Conservation (phyloP, 805 yeast species). For the Candida incommunis region DNA sequence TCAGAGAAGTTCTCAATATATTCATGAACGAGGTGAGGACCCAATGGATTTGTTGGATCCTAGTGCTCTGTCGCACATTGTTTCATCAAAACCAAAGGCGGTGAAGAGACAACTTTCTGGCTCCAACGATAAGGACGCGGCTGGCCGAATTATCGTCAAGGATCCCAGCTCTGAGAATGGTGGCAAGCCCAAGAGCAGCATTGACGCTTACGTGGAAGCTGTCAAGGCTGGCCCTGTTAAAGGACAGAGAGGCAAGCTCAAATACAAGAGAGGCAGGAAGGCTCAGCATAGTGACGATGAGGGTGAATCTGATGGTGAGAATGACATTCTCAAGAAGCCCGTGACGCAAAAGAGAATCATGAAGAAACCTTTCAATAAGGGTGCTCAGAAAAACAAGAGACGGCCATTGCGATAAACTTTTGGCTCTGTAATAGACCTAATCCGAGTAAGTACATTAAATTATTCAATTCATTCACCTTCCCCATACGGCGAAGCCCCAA, state of each 20-base stretch:
- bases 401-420: not conserved
- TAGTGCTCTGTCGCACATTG: constrained; percentile 71
- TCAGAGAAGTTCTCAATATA: constrained; percentile 7
- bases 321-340: not conserved
- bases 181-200: constrained; percentile 32
- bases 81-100: constrained; percentile 72
- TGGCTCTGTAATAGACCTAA: too few species aligned
- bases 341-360: constrained; percentile 7
- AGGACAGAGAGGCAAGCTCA: constrained; percentile 84
- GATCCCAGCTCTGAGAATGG: constrained; percentile 26
- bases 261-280: constrained; percentile 55
- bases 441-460: too few species aligned
- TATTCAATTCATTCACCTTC: too few species aligned
- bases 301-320: constrained; percentile 31
- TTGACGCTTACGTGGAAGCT: constrained; percentile 89
- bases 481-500: too few species aligned
- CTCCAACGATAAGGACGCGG: constrained; percentile 29
- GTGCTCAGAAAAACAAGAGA: not conserved
- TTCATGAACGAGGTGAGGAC: constrained; percentile 27
- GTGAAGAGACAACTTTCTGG: constrained; percentile 22
- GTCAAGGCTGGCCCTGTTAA: constrained; percentile 85
- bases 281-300: constrained; percentile 42
- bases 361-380: constrained; percentile 4
- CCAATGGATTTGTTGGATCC: constrained; percentile 87
- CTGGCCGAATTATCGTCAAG: constrained; percentile 57